Evolutionary conservation across 495 filamentous ascomycete species (phyloP).

Genomic region (Annulohypoxylon bovei): DNA sequence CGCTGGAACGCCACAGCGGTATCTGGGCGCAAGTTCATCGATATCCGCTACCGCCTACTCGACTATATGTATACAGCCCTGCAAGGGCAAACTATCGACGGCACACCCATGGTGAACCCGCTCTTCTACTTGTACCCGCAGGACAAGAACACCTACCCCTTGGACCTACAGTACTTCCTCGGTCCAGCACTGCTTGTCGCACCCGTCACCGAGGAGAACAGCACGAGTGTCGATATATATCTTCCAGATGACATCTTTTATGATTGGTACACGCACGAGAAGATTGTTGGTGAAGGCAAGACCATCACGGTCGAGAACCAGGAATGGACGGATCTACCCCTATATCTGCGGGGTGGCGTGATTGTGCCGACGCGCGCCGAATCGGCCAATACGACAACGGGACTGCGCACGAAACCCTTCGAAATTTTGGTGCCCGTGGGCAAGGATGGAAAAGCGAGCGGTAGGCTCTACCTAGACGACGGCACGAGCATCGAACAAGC

Average conservation of each 20-base stretch:
- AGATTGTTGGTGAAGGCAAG: constrained; percentile 65
- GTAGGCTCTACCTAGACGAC: constrained; percentile 68
- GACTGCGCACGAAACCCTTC: constrained; percentile 72
- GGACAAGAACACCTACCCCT: constrained; percentile 67
- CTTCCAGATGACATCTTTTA: constrained; percentile 81
- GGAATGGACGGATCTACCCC: constrained; percentile 72
- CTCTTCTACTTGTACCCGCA: constrained; percentile 77
- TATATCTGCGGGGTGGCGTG: constrained; percentile 75
- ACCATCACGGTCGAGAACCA: constrained; percentile 64
- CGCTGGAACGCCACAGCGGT: constrained; percentile 71
- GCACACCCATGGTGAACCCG: constrained; percentile 74
- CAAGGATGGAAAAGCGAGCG: constrained; percentile 51
- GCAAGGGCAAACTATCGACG: constrained; percentile 69
- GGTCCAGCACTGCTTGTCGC: constrained; percentile 76
- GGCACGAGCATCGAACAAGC: constrained; percentile 65
- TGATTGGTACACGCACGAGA: constrained; percentile 73
- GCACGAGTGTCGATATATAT: constrained; percentile 75
- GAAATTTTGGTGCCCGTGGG: constrained; percentile 75
- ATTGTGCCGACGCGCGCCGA: constrained; percentile 72
- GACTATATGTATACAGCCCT: constrained; percentile 87
- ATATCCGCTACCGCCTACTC: constrained; percentile 77
- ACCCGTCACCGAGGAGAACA: constrained; percentile 72
- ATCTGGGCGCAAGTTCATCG: constrained; percentile 75
- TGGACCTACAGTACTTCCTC: constrained; percentile 79
- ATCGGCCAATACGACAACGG: constrained; percentile 74